phyloP scores from a whole-genome alignment of 345 rosid species.

The Noccaea bulbosa region DNA sequence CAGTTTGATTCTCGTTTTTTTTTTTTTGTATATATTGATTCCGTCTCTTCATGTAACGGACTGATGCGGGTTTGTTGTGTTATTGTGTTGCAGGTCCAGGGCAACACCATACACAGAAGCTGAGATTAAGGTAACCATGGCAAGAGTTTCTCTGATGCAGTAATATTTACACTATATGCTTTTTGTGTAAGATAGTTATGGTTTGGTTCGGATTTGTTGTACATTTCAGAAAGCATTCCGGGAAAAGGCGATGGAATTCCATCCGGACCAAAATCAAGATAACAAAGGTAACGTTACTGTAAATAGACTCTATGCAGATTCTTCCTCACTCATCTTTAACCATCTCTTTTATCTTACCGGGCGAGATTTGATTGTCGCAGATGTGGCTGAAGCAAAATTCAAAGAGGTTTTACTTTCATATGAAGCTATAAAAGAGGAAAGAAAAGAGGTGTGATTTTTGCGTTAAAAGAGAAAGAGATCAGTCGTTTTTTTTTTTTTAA shows the following conservation, averaged over 20 bases:
- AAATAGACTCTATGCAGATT: background rate
- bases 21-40: background rate
- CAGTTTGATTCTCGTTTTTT: too few species aligned
- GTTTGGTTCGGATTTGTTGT: slow-evolving; percentile 19
- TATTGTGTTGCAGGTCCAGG: slow-evolving; percentile 58
- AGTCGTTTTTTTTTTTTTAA: background rate
- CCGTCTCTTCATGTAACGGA: background rate
- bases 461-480: background rate
- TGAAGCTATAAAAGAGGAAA: slow-evolving; percentile 84
- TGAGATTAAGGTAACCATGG: slow-evolving; percentile 80
- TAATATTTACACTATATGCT: background rate
- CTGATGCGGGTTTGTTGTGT: slow-evolving; percentile 4
- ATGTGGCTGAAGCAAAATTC: slow-evolving; percentile 86
- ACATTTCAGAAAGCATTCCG: slow-evolving; percentile 85
- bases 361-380: slow-evolving; percentile 51
- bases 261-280: slow-evolving; percentile 94
- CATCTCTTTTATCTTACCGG: background rate
- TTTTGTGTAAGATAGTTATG: background rate
- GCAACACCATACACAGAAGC: slow-evolving; percentile 78
- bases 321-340: background rate
- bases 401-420: slow-evolving; percentile 89
- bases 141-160: background rate
- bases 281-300: slow-evolving; percentile 65
- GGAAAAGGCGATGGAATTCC: slow-evolving; percentile 84
- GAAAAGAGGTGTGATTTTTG: slow-evolving; percentile 47